Base-by-base conservation (phyloP, 345 rosid species). In the Salix exigua region DNA sequence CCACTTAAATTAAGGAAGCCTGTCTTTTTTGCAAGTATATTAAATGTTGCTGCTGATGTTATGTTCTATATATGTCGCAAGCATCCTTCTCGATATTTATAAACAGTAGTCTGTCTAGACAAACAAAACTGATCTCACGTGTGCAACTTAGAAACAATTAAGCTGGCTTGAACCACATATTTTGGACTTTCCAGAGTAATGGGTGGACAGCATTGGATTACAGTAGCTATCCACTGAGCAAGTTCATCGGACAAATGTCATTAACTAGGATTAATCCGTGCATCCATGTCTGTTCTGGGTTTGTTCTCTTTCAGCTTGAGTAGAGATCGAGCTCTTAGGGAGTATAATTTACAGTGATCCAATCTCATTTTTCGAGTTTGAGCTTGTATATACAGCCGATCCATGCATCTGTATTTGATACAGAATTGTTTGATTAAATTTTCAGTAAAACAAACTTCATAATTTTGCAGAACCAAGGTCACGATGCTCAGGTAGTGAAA, bases 401-500 rank as follows among this genome's bases (percentile, higher is more conserved):
- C 0, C 28, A 58, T 58, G 14, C 28, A 58, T 58, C 28, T n/a
- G n/a, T 58, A 58, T 58, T 3, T 58, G 28, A n/a, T 58, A 58
- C 6, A n/a, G 4, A 23, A 58, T 58, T 23, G 12, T 25, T n/a
- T n/a, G 10, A 58, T 23, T 58, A 58, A 23, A n/a, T 10, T n/a
- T 58, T n/a, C 26, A 25, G n/a, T 23, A 25, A 58, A 9, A 58
- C 10, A 58, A 11, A 9, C 21, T 19, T 19, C 19, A 66, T 62
- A 7, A 11, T 31, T 55, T 72, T 68, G 84, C 88, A 94, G 98
- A 86, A 85, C 76, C 92, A 86, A 78, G 91, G 89, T 70, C 83
- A 89, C 72, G 92, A 89, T 76, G 90, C 88, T 78, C 87, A 89
- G 75, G 89, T 84, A 78, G 92, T 94, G 85, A 86, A 91, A 83